Conservation (phyloP, 2,329 filamentous ascomycete species). For the Aspergillus uvarum region DNA sequence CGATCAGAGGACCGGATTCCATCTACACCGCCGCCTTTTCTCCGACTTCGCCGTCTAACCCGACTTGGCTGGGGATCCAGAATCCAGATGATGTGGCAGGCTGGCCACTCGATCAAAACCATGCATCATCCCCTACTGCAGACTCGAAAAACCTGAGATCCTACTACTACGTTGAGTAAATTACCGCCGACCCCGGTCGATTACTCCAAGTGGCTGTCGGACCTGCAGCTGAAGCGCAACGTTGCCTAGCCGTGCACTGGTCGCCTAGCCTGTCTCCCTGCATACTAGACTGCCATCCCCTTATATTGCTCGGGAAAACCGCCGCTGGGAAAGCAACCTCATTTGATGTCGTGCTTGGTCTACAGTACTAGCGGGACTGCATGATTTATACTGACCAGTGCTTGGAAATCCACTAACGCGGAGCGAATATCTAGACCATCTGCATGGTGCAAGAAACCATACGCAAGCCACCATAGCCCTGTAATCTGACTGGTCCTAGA, state of each 20-base stretch:
- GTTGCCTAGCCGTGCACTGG: not conserved
- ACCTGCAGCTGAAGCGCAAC: constrained; percentile 2
- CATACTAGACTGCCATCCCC: not conserved
- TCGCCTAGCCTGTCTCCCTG: not conserved
- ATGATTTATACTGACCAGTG: too few relatives aligned
- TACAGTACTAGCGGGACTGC: too few relatives aligned
- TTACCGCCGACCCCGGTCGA: not conserved
- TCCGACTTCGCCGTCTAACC: not conserved
- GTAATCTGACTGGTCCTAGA: too few relatives aligned
- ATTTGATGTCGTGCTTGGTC: not conserved
- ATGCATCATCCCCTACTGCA: too few relatives aligned
- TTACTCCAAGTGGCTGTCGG: not conserved
- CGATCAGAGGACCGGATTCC: not conserved
- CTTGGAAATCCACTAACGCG: too few relatives aligned
- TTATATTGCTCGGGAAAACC: not conserved
- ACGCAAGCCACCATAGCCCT: too few relatives aligned
- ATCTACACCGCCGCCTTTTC: not conserved
- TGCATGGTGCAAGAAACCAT: too few relatives aligned
- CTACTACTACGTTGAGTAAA: not conserved
- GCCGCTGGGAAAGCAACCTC: not conserved
- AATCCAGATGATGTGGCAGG: too few relatives aligned
- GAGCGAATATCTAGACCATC: too few relatives aligned
- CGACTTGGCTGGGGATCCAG: not conserved
- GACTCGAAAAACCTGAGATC: too few relatives aligned
- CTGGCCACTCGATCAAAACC: not conserved